Base-by-base conservation (phyloP, 257 asterid species). In the Pogostemon cablin region DNA sequence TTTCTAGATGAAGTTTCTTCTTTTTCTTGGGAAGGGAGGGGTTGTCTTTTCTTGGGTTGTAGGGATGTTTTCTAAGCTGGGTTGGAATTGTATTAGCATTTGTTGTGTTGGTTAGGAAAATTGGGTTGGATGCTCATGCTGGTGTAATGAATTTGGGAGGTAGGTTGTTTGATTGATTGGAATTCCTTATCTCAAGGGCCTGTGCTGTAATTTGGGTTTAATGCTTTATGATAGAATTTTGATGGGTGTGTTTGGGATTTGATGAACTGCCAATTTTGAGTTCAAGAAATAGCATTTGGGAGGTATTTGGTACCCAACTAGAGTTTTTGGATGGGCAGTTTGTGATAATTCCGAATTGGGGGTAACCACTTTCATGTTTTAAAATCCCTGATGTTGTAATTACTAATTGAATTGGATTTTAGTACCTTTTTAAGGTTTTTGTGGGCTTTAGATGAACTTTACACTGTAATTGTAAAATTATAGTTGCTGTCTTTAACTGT, bases 151-250 rank as follows among this genome's bases (percentile, higher is more conserved):
- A 9, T 65, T 7, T 54, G 20, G 10, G 8, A 57, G 55, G 55
- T 20, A 53, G 43, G 25, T 73, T 71, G 42, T 15, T 62, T 41
- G 48, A 55, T 61, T 69, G 67, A 9, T 40, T 17, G 66, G 11
- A 20, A 7, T 17, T 17, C 17, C 7, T 67, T 49, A 6, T 47
- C 68, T 62, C 17, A 5, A 71, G 65, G 64, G 68, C 46, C 49
- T 67, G 75, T 38, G 53, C 32, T 72, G 64, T 77, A 48, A 81
- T 72, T 68, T 53, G 72, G 68, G 63, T 54, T 72, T 75, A 44
- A 6, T 73, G 72, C 47, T 66, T 70, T 49, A 41, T 48, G 76
- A 54, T 65, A 47, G 20, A 54, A 42, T 47, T 41, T 72, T 77
- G 75, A 49, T 66, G 55, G 44, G 4, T 60, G 50, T 62, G 54